phyloP scores from a whole-genome alignment of 2,329 filamentous ascomycete species.

The Fusarium sp. region DNA sequence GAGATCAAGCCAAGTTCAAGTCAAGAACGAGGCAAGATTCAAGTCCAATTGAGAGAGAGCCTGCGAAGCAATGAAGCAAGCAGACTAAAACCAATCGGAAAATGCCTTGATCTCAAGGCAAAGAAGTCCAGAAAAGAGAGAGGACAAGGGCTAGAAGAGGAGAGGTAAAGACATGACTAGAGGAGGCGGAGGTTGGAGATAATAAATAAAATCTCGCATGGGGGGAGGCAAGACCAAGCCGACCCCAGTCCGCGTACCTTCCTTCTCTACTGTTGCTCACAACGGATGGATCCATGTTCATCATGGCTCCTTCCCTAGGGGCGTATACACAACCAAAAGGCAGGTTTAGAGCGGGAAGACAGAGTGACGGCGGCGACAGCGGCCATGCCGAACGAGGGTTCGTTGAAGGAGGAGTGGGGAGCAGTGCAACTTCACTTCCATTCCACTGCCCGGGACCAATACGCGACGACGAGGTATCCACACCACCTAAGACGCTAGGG shows the following conservation, averaged over 20 bases:
- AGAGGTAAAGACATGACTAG: too few species aligned
- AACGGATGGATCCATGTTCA: background rate
- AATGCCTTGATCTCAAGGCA: constrained; percentile 22
- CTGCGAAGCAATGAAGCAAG: constrained; percentile 43
- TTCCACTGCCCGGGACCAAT: constrained; percentile 37
- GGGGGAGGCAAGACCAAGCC: constrained; percentile 16
- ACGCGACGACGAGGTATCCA: constrained; percentile 32
- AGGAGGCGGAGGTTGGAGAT: constrained; percentile 29
- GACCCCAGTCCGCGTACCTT: constrained; percentile 11
- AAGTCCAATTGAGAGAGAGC: constrained; percentile 33
- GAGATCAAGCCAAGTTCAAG: constrained; percentile 13
- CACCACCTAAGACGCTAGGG: constrained; percentile 19
- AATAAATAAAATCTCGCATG: constrained; percentile 37
- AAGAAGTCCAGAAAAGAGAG: constrained; percentile 6
- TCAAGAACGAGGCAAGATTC: constrained; percentile 11
- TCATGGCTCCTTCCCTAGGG: constrained; percentile 10
- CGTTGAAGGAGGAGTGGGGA: constrained; percentile 36
- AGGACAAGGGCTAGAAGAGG: constrained; percentile 11
- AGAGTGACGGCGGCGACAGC: constrained; percentile 16
- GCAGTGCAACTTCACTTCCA: constrained; percentile 14
- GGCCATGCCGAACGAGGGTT: constrained; percentile 39
- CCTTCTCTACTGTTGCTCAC: constrained; percentile 6
- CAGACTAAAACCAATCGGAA: constrained; percentile 23
- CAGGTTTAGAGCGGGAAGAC: background rate
- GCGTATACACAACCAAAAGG: background rate